Percentiles rank a stretch among this genome's conserved stretches.
Conservation (phyloP, 2,329 filamentous ascomycete genomes). For the Fonsecaea multimorphosa region DNA sequence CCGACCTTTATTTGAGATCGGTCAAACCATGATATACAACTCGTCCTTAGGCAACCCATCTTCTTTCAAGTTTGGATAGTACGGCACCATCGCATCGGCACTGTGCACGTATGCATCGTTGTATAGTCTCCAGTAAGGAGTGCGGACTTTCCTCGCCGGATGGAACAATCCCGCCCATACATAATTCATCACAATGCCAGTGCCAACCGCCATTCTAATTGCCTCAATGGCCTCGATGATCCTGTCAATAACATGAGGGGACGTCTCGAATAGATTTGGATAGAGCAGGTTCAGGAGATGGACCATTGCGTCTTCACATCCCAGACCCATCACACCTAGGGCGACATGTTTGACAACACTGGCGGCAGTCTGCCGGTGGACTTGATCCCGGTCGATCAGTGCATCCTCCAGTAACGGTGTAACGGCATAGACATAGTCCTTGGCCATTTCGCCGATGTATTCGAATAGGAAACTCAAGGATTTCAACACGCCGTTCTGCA, state of each 20-base stretch:
- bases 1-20: neutral
- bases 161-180: conserved; percentile 98
- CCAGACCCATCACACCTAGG: conserved; percentile 93
- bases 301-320: conserved; percentile 98
- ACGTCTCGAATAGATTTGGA: conserved; percentile 97
- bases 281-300: conserved; percentile 95
- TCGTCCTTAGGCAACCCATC: conserved; percentile 80
- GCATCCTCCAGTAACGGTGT: conserved; percentile 95
- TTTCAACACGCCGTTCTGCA: conserved; percentile 98
- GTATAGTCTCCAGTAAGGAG: conserved; percentile 95
- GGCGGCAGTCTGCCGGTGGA: conserved; percentile 94
- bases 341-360: conserved; percentile 98
- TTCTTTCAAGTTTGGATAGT: conserved; percentile 86
- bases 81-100: conserved; percentile 94
- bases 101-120: conserved; percentile 96
- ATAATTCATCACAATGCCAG: conserved; percentile 94
- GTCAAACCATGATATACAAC: conserved; percentile 73
- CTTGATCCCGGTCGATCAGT: conserved; percentile 95
- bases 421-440: conserved; percentile 98
- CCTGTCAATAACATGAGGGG: conserved; percentile 95
- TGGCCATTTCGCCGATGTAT: conserved; percentile 99
- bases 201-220: conserved; percentile 89
- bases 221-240: conserved; percentile 98
- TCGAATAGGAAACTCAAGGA: conserved; percentile 97
- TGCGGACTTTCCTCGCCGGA: conserved; percentile 89